These are phyloP conservation scores for Cyamopsis tetragonoloba DNA, from an alignment of 306 rosid species.

Conservation along the genomic window DNA sequence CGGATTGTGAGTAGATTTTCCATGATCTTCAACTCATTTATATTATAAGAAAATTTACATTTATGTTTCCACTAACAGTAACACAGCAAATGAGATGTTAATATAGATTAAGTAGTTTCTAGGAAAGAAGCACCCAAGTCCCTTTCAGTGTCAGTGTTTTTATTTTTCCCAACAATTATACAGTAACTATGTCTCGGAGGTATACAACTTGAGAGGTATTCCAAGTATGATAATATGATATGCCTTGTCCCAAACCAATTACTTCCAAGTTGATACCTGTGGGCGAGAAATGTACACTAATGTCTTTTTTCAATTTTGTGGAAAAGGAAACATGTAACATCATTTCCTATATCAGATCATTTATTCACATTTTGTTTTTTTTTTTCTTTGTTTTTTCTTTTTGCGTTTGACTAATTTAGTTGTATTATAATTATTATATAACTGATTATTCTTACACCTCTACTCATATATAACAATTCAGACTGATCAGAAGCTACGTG, in stretches of 20 bases:
- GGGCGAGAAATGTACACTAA: not conserved
- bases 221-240: too few relatives aligned
- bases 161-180: not conserved
- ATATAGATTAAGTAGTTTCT: not conserved
- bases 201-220: not conserved
- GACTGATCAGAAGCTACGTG: conserved; percentile 99
- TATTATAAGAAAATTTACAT: not conserved
- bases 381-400: not conserved
- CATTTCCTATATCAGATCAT: not conserved
- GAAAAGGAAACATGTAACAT: not conserved
- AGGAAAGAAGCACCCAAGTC: not conserved
- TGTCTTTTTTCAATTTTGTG: not conserved
- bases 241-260: not conserved
- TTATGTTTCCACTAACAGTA: not conserved
- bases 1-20: conserved; percentile 77
- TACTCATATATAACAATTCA: conserved; percentile 39
- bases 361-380: not conserved
- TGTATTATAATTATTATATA: not conserved
- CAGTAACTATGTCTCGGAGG: not conserved
- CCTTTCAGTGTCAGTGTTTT: not conserved
- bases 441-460: conserved; percentile 17
- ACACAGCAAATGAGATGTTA: not conserved
- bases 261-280: not conserved
- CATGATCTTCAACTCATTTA: not conserved
- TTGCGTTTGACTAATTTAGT: not conserved